phyloP scores from a whole-genome alignment of 2,329 filamentous ascomycete species.

The Chaetomium olivaceum region DNA sequence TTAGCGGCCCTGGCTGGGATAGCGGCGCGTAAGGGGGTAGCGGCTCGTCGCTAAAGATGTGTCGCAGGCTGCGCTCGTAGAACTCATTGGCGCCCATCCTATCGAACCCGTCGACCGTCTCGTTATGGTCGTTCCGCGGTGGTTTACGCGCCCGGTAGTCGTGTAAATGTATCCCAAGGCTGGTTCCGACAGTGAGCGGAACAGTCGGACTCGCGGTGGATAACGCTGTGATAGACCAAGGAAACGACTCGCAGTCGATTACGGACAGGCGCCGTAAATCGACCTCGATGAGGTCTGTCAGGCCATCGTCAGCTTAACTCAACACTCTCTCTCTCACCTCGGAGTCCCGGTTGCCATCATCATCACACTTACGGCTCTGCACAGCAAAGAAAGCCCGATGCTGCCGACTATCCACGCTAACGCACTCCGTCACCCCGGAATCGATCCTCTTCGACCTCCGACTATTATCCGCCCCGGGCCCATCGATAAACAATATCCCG shows the following conservation, averaged over 20 bases:
- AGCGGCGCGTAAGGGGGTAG: conserved; percentile 67
- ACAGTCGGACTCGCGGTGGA: conserved; percentile 66
- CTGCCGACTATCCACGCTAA: conserved; percentile 70
- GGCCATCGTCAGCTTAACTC: conserved; percentile 22
- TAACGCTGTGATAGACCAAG: conserved; percentile 80
- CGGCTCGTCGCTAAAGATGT: conserved; percentile 54
- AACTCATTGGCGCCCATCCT: conserved; percentile 35
- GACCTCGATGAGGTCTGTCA: conserved; percentile 69
- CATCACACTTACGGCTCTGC: conserved; percentile 58
- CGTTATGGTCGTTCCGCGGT: conserved; percentile 38
- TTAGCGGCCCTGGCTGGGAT: conserved; percentile 77
- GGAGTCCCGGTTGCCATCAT: neutral
- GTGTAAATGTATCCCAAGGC: conserved; percentile 76
- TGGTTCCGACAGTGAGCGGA: conserved; percentile 82
- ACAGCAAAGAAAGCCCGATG: conserved; percentile 78
- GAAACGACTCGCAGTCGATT: conserved; percentile 69
- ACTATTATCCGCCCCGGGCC: conserved; percentile 47
- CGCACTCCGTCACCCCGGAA: conserved; percentile 74
- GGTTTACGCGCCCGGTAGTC: conserved; percentile 62
- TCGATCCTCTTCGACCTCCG: conserved; percentile 65
- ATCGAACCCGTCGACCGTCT: conserved; percentile 42
- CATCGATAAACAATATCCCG: conserved; percentile 65
- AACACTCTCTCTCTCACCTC: neutral
- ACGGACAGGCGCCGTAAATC: conserved; percentile 74
- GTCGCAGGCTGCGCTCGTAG: conserved; percentile 36